Percentiles rank a stretch among this genome's conserved stretches.
These are phyloP conservation scores for Cucurbita argyrosperma DNA, from an alignment of 306 rosid species.

Conservation along the genomic window DNA sequence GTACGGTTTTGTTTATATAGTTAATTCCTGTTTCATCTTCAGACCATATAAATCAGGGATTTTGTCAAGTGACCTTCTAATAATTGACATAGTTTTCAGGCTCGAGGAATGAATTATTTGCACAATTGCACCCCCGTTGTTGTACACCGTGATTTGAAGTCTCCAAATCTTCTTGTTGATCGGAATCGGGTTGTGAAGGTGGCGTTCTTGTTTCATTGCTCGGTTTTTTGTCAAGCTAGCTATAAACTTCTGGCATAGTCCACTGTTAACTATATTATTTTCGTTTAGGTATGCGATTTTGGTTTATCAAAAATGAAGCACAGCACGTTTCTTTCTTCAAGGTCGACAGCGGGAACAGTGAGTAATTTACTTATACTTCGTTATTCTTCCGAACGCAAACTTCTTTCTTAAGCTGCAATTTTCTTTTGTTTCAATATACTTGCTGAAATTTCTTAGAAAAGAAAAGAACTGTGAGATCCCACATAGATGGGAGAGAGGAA, in stretches of 20 bases:
- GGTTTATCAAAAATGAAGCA: constrained; percentile 87
- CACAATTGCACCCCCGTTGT: constrained; percentile 66
- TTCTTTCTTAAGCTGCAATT: no score
- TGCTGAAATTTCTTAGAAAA: not conserved
- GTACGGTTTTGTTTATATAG: constrained; percentile 28
- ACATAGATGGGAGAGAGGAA: no score
- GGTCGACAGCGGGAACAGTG: constrained; percentile 98
- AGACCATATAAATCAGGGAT: not conserved
- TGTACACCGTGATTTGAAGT: constrained; percentile 92
- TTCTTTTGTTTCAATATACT: not conserved
- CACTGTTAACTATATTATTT: constrained; percentile 2
- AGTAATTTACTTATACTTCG: constrained; percentile 12
- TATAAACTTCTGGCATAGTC: constrained; percentile 12
- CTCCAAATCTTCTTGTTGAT: constrained; percentile 92
- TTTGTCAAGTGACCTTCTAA: constrained; percentile 9
- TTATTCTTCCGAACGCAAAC: not conserved
- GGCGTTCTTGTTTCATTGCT: constrained; percentile 1
- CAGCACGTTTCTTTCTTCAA: constrained; percentile 92
- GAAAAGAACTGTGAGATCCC: not conserved
- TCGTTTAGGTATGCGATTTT: constrained; percentile 78
- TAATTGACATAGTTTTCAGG: constrained; percentile 30
- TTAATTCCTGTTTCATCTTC: constrained; percentile 7
- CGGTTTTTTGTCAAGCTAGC: not conserved
- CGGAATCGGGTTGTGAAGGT: constrained; percentile 89
- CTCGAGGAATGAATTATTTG: constrained; percentile 94